Base-by-base conservation (phyloP, 106 monocot genomes). In the Dioscorea dumetorum region DNA sequence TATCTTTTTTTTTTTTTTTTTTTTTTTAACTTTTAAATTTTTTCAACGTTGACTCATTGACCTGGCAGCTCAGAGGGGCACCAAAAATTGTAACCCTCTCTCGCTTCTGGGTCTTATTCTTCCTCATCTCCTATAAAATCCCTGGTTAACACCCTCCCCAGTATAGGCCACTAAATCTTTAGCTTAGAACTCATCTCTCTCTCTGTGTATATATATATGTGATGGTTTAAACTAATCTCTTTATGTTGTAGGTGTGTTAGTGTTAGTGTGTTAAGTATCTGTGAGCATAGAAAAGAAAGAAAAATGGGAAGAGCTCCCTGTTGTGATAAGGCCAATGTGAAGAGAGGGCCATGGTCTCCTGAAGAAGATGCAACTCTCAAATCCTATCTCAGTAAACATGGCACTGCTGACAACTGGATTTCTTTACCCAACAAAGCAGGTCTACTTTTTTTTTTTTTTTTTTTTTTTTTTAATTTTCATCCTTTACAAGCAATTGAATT, bases 281-380 rank as follows among this genome's bases (percentile, higher is more conserved):
- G 28, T 28, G 28, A 1, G 28, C 3, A 28, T 28, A 28, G 6
- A 57, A 14, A 11, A 19, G 19, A 2, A n/a, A 57, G 57, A 57
- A 5, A 34, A 65, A 65, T 65, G 65, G 65, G 65, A 33, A 65
- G 65, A 48, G 65, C 65, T 18, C 65, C 65, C 3, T 65, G 65
- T 41, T 65, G 65, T 65, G 65, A 65, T 33, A 65, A 65, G 16
- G 65, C 65, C n/a, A 65, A 65, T 19, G 65, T 65, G 33, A 65
- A 65, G 65, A 65, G 65, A 65, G 65, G 65, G 34, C 41, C 65
- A 48, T 65, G 65, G 65, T 65, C 65, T 18, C 65, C 65, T 15
- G 65, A 65, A 33, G 65, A 65, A 65, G 65, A 65, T 34, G 33
- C 15, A n/a, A 48, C 65, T 4, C 41, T 65, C 5, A 65, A 17